phyloP scores from a whole-genome alignment of 2,329 filamentous ascomycete species.

The Fusarium nanum region DNA sequence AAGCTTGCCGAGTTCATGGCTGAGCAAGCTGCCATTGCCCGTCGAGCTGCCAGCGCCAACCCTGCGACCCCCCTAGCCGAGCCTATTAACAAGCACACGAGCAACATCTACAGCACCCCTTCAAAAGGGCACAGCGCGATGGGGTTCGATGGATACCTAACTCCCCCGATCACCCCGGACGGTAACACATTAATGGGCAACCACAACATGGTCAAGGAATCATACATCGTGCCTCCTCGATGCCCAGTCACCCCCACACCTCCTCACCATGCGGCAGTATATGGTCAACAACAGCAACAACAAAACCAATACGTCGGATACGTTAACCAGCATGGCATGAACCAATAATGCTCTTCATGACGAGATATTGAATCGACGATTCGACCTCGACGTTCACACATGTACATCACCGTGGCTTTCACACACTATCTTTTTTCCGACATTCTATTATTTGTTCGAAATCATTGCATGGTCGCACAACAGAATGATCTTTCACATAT shows the following conservation, averaged over 20 bases:
- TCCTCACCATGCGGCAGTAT: slow-evolving; percentile 53
- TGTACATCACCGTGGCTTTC: slow-evolving; percentile 21
- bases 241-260: slow-evolving; percentile 74
- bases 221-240: slow-evolving; percentile 62
- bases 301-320: slow-evolving; percentile 53
- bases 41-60: slow-evolving; percentile 53
- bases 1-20: slow-evolving; percentile 69
- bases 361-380: slow-evolving; percentile 22
- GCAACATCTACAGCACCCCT: slow-evolving; percentile 78
- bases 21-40: slow-evolving; percentile 67
- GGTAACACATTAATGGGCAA: slow-evolving; percentile 65
- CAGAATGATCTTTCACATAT: slow-evolving; percentile 50
- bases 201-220: slow-evolving; percentile 59
- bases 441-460: slow-evolving; percentile 47
- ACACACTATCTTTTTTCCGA: slow-evolving; percentile 37
- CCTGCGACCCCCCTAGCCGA: slow-evolving; percentile 73
- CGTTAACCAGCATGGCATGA: slow-evolving; percentile 57
- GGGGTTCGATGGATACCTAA: slow-evolving; percentile 80
- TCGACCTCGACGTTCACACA: slow-evolving; percentile 15
- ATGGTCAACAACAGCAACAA: slow-evolving; percentile 49
- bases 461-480: slow-evolving; percentile 49
- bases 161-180: slow-evolving; percentile 87
- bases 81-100: slow-evolving; percentile 61
- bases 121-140: slow-evolving; percentile 77
- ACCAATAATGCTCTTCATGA: slow-evolving; percentile 54